Evolutionary conservation across 495 filamentous ascomycete genomes (phyloP), one percentile per base, ranked within the genome.

Genomic region (Hyaloscypha finlandica): DNA sequence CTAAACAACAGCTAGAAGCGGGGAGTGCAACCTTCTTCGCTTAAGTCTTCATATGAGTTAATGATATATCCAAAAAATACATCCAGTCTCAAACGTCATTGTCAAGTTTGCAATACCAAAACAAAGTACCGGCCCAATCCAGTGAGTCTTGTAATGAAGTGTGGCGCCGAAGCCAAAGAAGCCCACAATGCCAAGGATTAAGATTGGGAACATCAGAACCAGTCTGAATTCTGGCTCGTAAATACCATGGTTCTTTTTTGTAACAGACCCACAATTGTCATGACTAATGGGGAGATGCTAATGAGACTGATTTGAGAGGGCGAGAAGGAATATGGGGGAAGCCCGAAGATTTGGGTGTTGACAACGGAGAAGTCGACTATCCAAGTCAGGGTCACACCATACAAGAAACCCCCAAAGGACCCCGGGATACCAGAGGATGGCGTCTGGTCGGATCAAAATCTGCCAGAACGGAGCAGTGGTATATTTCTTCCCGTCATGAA

Each of bases 51-150:
- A 72, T 86, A 84, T 55, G 77, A 77, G 71, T 86, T 83, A 59
- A 85, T 77, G 20, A 85, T 75, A 65, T 86, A 86, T 2, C 82
- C 83, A 71, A 84, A 85, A 85, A 4, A 85, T 81, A 67, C 79
- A 81, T 2, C 81, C 79, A 22, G 78, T 79, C 8, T 81, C 79
- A 66, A 86, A 83, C 3, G 81, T 81, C 65, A 85, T 69, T 20
- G 80, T 77, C 79, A 86, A 81, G 66, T 84, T 84, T 14, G 83
- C 81, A 14, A 87, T 65, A 0, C 84, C 84, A 70, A 81, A 85
- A 51, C 79, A 81, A 20, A 85, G 65, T 1, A 86, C 83, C 0
- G 83, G 83, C 3, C 81, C 84, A 11, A 74, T 68, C 84, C 83
- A 85, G 70, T 85, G 82, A 20, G 83, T 86, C 66, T 83, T 71